Percentiles rank a stretch among this genome's conserved stretches.
phyloP scores from a whole-genome alignment of 2,329 filamentous ascomycete genomes.

The Acephala macrosclerotiorum region DNA sequence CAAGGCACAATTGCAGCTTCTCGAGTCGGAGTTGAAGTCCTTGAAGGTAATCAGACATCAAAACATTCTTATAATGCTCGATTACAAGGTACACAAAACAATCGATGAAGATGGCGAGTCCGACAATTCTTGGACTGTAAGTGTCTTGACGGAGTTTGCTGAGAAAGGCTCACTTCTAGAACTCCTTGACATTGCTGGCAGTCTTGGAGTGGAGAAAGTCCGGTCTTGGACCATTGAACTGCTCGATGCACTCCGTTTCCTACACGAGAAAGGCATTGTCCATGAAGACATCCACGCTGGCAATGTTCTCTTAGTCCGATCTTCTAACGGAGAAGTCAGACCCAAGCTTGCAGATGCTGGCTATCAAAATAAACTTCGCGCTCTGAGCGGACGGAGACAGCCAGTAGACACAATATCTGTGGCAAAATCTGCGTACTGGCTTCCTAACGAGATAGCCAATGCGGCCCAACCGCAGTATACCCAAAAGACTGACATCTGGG shows the following conservation, averaged over 20 bases:
- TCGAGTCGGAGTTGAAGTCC: conserved; percentile 79
- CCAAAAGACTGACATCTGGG: conserved; percentile 92
- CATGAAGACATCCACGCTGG: conserved; percentile 84
- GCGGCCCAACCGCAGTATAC: conserved; percentile 69
- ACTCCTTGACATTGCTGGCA: conserved; percentile 79
- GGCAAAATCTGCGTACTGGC: conserved; percentile 82
- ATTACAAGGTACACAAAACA: conserved; percentile 79
- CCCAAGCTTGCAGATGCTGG: conserved; percentile 79
- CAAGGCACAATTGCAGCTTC: conserved; percentile 77
- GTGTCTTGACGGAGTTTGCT: conserved; percentile 77
- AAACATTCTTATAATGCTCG: conserved; percentile 80
- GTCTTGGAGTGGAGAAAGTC: conserved; percentile 76
- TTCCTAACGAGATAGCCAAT: conserved; percentile 77
- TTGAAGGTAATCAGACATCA: conserved; percentile 78
- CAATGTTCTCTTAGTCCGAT: conserved; percentile 81
- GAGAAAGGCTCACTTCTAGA: conserved; percentile 86
- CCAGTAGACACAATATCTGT: conserved; percentile 61
- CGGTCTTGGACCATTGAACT: conserved; percentile 92
- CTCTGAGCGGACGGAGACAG: conserved; percentile 61
- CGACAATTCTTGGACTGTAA: conserved; percentile 70
- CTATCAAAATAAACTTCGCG: conserved; percentile 73
- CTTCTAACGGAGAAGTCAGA: conserved; percentile 70
- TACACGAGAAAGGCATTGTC: conserved; percentile 83
- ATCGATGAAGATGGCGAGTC: conserved; percentile 59
- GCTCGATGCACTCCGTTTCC: conserved; percentile 85